Evolutionary conservation across 2,329 filamentous ascomycete species (phyloP).

Genomic region (Byssochlamys sp.): DNA sequence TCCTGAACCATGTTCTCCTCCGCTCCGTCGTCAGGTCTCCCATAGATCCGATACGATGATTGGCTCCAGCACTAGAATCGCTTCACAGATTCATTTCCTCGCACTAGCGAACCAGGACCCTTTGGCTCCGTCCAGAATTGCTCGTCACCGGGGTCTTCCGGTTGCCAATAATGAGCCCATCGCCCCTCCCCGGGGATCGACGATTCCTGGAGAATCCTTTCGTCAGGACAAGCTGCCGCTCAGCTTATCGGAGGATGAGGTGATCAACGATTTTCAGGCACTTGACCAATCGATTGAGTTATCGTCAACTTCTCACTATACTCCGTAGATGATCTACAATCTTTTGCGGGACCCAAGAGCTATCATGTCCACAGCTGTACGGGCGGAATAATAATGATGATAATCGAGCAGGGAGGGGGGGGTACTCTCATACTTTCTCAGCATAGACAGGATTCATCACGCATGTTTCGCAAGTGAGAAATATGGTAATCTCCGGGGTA

Average conservation of each 20-base stretch:
- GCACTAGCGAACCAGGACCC: background rate
- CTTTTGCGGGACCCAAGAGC: background rate
- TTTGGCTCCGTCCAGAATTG: background rate
- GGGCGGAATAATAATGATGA: background rate
- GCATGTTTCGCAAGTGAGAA: too few species aligned
- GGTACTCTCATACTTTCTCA: background rate
- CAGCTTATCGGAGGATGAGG: background rate
- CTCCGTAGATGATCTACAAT: background rate
- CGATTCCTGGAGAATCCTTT: background rate
- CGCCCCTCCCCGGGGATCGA: background rate
- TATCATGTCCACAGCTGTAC: background rate
- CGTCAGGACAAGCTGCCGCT: background rate
- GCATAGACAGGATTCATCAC: background rate
- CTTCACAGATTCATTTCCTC: background rate
- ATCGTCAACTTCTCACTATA: background rate
- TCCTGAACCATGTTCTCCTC: background rate
- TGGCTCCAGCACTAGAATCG: background rate
- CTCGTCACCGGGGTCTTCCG: background rate
- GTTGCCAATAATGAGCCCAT: background rate
- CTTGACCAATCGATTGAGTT: background rate
- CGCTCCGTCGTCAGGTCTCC: background rate
- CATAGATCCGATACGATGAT: background rate
- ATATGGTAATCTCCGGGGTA: too few species aligned
- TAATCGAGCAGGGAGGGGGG: background rate
- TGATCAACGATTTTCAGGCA: background rate